Base-by-base conservation (phyloP, 352 stramenopile genomes). In the Pythium rishiriense region DNA sequence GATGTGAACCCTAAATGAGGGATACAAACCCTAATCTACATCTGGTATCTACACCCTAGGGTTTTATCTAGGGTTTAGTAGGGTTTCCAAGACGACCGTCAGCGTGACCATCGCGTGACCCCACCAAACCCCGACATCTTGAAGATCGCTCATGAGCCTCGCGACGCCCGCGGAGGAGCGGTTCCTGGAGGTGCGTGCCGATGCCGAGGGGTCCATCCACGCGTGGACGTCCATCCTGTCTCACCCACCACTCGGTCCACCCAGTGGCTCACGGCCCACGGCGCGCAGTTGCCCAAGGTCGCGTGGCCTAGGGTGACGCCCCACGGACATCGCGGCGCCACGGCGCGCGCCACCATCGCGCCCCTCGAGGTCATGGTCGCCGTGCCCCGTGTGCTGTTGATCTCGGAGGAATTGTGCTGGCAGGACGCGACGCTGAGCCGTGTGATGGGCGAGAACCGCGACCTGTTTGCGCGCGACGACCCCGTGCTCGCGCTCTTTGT, bases 401-500 rank as follows among this genome's bases (percentile, higher is more conserved):
- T 97, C 57, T 90, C 80, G 2, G 85, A 93, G 65, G 71, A 74
- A 42, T 65, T 70, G 22, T 92, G 81, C 68, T 83, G 78, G 70
- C 46, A 42, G 0, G 83, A 93, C 54, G 61, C 72, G 19, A 69
- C 76, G 48, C 67, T 94, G 24, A 46, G 77, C 0, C 63, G 45
- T 19, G 66, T 93, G 12, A 80, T 82, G 52, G 62, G 69, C 14
- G 74, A 73, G 22, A 85, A 93, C 61, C 62, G 72, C 50, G 79
- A 87, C 60, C 72, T 94, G 0, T 94, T 93, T 41, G 55, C 85
- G 21, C 76, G 81, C 25, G 87, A 93, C 59, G 91, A 98, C 66
- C 80, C 87, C 11, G 71, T 96, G 19, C 61, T 98, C 25, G 75
- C 79, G 53, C 68, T 97, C 24, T 97, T 93, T 51, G 63, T 98